Conservation (phyloP, 768 basidiomycete genomes). For the Suillus luteus region DNA sequence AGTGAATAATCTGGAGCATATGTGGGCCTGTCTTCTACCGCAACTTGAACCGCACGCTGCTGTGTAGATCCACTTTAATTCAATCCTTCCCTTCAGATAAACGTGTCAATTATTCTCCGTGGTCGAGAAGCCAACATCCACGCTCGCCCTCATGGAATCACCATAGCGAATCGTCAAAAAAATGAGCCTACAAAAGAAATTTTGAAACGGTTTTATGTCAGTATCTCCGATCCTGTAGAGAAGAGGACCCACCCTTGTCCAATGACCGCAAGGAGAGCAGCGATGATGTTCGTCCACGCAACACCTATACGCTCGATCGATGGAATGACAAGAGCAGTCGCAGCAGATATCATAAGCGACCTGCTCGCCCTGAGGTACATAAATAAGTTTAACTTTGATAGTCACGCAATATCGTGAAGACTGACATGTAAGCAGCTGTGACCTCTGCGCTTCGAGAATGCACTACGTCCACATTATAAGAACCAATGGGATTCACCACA, state of each 20-base stretch:
- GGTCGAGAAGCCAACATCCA: slow-evolving; percentile 49
- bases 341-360: slow-evolving; percentile 21
- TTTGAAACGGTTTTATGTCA: neutral
- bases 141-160: slow-evolving; percentile 49
- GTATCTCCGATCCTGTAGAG: neutral
- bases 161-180: slow-evolving; percentile 51
- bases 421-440: neutral
- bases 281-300: slow-evolving; percentile 42
- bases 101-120: slow-evolving; percentile 35
- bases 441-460: neutral
- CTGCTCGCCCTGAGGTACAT: neutral
- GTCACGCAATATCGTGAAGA: neutral
- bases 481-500: slow-evolving; percentile 53
- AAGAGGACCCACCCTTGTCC: slow-evolving; percentile 45
- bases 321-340: slow-evolving; percentile 51
- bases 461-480: slow-evolving; percentile 37
- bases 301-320: slow-evolving; percentile 52
- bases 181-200: slow-evolving; percentile 39
- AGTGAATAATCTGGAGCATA: neutral
- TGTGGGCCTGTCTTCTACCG: neutral
- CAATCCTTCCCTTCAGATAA: neutral
- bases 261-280: slow-evolving; percentile 46
- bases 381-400: neutral
- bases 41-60: too few species aligned
- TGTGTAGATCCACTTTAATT: neutral